Base-by-base conservation (phyloP, 2,329 filamentous ascomycete species). In the Aspergillus sp. region DNA sequence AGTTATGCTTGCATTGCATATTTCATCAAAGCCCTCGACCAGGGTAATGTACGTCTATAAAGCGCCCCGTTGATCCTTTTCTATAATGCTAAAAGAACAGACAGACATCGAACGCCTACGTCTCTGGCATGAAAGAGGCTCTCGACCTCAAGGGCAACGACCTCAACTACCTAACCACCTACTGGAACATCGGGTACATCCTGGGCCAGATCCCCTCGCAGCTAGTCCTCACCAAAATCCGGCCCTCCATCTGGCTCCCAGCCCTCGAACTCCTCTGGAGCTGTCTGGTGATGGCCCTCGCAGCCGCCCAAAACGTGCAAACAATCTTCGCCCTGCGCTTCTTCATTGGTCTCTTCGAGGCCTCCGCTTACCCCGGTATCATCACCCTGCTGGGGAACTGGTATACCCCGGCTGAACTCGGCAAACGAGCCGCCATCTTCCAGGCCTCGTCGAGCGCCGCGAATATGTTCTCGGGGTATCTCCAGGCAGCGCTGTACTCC, bases 271-370 rank as follows among this genome's bases (percentile, higher is more conserved):
- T 72, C 5, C 50, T 57, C 5, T 80, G 76, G 76, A 76, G 69
- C 3, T 48, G 75, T 18, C 75, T 77, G 36, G 75, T 77, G 2
- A 58, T 78, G 17, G 75, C 76, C 24, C 71, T 79, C 7, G 79
- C 41, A 30, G 59, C 45, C n/a, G 49, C 41, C 18, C 56, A 61
- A 26, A 57, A 48, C 22, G 50, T 50, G 2, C 55, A 50, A 2
- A 52, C 58, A 7, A 30, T 64, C 22, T 66, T 63, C 24, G 57
- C 53, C 4, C 53, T 66, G 1, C 56, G 64, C 34, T 66, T 66
- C 45, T 57, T 57, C 8, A 43, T 64, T 22, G 64, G 59, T 13
- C n/a, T 66, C 2, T 53, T 59, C 11, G 65, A 67, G 41, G 58
- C 55, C 1, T 55, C 52, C 3, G 52, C 48, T 32, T 63, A 43